Base-by-base conservation (phyloP, 2,329 filamentous ascomycete species). In the Mycogone perniciosa region DNA sequence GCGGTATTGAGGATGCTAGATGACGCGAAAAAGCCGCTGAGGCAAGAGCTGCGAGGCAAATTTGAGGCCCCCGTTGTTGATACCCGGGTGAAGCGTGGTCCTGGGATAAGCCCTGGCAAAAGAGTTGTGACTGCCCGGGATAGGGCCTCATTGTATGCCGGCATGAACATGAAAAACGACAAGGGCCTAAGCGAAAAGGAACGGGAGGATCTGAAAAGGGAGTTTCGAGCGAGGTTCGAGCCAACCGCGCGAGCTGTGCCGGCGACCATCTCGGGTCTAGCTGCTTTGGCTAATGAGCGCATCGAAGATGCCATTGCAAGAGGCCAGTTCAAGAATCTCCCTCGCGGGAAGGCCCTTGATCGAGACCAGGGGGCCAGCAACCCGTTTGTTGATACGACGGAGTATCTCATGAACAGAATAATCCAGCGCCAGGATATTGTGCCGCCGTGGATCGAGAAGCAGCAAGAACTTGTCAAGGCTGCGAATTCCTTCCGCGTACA, bases 341-440 rank as follows among this genome's bases (percentile, higher is more conserved):
- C 82, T 6, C 79, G 91, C 2, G 92, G 92, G 0, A 86, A 86
- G 59, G 84, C 82, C 5, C 76, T 92, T n/a, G 81, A 91, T 65
- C 74, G 86, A n/a, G 91, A 97, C 59, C 74, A 88, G 46, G 84
- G 88, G 57, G 87, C 88, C 1, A 86, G 85, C 59, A 95, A 86
- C 59, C 90, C 93, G 0, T 97, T 95, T 62, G 82, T 97, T 51
- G 89, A 97, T 63, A 97, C 92, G 0, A 97, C 93, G 0, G 92
- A 97, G 68, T 96, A 96, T 66, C 88, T 97, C 60, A 86, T 97
- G 86, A 97, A 99, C 71, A 93, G 95, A 70, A 96, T 97, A 74
- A 96, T 99, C 56, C 88, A 96, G 70, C 86, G 87, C 52, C 93
- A 99, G 68, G 91, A 96, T 20, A 88, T 97, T 53, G 89, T 95